A percentile compares a stretch with the other conserved stretches of the same genome.
Conservation (phyloP, 2,329 filamentous ascomycete genomes). For the Cadophora gregata region DNA sequence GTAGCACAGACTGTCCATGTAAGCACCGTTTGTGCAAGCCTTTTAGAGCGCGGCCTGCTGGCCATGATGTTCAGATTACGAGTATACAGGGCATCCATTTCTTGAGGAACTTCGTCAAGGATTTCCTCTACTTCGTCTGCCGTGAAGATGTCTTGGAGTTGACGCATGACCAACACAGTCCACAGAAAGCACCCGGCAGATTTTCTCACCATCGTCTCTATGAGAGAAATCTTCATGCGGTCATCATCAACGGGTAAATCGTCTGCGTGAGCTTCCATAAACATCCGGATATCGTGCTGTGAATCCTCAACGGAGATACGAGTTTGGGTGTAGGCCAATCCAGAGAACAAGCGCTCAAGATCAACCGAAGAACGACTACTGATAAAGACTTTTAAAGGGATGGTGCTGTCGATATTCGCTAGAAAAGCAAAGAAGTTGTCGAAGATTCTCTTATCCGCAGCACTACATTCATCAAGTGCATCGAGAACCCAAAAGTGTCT, state of each 20-base stretch:
- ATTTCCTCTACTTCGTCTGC: conserved; percentile 40
- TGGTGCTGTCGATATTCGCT: conserved; percentile 15
- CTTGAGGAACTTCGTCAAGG: conserved; percentile 35
- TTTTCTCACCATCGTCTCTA: conserved; percentile 45
- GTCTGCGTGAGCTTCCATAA: conserved; percentile 35
- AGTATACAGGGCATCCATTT: conserved; percentile 47
- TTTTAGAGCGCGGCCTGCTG: conserved; percentile 33
- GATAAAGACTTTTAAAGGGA: conserved; percentile 35
- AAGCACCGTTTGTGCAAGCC: conserved; percentile 42
- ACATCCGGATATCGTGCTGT: conserved; percentile 33
- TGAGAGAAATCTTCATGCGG: conserved; percentile 36
- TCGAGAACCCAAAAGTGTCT: conserved; percentile 47
- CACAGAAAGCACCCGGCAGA: conserved; percentile 46
- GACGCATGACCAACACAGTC: conserved; percentile 43
- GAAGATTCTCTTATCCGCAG: no score
- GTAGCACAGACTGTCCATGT: conserved; percentile 40
- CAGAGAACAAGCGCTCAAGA: conserved; percentile 30
- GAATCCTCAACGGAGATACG: conserved; percentile 37
- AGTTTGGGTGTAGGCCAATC: conserved; percentile 15
- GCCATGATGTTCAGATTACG: conserved; percentile 25
- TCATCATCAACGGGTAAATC: conserved; percentile 26
- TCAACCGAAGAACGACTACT: conserved; percentile 31
- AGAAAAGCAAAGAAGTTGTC: no score
- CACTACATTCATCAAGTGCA: conserved; percentile 46
- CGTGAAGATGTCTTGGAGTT: conserved; percentile 40